Evolutionary conservation across 257 asterid genomes (phyloP), one percentile per base, ranked within the genome.

Genomic region (Nyctanthes arbortristis): DNA sequence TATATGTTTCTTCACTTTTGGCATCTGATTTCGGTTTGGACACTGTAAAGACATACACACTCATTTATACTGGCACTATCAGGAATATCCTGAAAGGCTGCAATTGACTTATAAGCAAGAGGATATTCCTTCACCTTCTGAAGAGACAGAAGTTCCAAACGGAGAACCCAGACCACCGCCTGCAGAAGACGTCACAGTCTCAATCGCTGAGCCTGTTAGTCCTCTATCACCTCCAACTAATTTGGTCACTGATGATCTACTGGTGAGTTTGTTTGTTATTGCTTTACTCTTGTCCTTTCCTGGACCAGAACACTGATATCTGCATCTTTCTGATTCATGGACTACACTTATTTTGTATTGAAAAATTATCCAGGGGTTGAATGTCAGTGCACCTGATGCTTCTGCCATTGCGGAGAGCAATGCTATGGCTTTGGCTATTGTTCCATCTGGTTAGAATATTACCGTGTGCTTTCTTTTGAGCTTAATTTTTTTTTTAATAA

Each of bases 61-160:
- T 67, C 24, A 32, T 54, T n/a, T 49, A 29, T 74, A 62, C 47
- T 43, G 30, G 47, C 65, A 56, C 14, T 66, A 66, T 70, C 84
- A 94, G 99, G 97, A 94, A 67, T 88, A 89, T 66, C 99, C 98
- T 2, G 98, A 94, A 80, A 85, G 95, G 87, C 90, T 94, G 79
- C 84, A 87, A 93, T 82, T 91, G 82, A 94, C 99, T 13, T 94
- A 94, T 78, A 91, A 87, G 77, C 96, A 86, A 65, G 98, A 91
- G 72, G 98, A 91, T 66, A 88, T 33, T 65, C 71, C 87, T 63
- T 61, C 83, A 47, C 87, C 87, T 68, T 70, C 89, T 60, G 98
- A 89, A 79, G 97, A 88, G 71, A 62, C 80, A 13, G 68, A 78
- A 65, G 77, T 75, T 12, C 54, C 70, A 12, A 73, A 73, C 7